A percentile compares a stretch with the other conserved stretches of the same genome.
phyloP scores from a whole-genome alignment of 306 rosid species.

The Quercus glauca region DNA sequence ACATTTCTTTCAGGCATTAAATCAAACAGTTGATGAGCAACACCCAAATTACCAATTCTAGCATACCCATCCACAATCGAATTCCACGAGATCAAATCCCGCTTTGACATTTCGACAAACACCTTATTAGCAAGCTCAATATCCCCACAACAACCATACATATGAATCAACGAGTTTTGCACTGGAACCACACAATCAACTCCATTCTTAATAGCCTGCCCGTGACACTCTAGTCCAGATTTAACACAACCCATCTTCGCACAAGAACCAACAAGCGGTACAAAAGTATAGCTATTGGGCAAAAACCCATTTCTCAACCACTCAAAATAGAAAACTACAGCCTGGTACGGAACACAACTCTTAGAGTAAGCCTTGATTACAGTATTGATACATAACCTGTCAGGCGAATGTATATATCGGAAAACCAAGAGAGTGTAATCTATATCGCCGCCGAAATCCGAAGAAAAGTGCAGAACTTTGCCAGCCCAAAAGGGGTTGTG shows the following conservation, averaged over 20 bases:
- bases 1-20: slow-evolving; percentile 57
- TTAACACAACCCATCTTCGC: slow-evolving; percentile 40
- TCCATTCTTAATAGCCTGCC: slow-evolving; percentile 61
- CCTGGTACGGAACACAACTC: slow-evolving; percentile 33
- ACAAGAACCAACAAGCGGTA: slow-evolving; percentile 52
- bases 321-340: slow-evolving; percentile 45
- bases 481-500: slow-evolving; percentile 55
- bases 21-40: slow-evolving; percentile 52
- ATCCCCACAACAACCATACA: slow-evolving; percentile 55
- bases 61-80: slow-evolving; percentile 45
- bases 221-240: slow-evolving; percentile 52
- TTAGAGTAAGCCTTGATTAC: slow-evolving; percentile 49
- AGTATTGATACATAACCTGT: slow-evolving; percentile 55
- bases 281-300: slow-evolving; percentile 59
- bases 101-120: slow-evolving; percentile 41
- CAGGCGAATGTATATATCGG: slow-evolving; percentile 26
- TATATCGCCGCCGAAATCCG: slow-evolving; percentile 40
- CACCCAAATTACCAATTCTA: slow-evolving; percentile 31
- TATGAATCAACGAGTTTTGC: slow-evolving; percentile 58
- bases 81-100: slow-evolving; percentile 73
- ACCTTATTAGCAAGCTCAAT: slow-evolving; percentile 39
- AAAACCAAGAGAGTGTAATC: slow-evolving; percentile 44
- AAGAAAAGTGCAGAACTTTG: slow-evolving; percentile 53
- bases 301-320: slow-evolving; percentile 34
- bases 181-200: slow-evolving; percentile 45